Evolutionary conservation across 73 alveolate species (phyloP).

Genomic region (Blepharisma stoltei): DNA sequence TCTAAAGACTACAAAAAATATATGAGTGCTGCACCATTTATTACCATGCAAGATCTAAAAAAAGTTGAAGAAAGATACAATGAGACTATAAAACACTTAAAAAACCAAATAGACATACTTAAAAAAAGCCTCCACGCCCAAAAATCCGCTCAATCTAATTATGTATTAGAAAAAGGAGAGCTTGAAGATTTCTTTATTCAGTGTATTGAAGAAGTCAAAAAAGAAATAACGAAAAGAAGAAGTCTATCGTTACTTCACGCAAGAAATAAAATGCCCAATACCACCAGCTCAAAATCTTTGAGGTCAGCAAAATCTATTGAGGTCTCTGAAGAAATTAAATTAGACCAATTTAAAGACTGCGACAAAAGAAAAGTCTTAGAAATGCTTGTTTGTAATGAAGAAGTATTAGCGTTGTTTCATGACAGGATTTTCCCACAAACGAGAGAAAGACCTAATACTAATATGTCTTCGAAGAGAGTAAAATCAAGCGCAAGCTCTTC

Average conservation of each 20-base stretch:
- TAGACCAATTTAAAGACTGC: background rate
- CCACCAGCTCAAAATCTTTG: conserved; percentile 8
- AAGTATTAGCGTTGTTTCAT: background rate
- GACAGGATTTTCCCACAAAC: conserved; percentile 3
- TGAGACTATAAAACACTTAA: conserved; percentile 11
- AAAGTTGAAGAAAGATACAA: background rate
- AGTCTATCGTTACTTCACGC: background rate
- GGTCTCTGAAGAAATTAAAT: background rate
- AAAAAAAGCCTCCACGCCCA: background rate
- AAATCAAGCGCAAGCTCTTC: no score
- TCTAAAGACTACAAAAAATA: no score
- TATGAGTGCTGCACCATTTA: no score
- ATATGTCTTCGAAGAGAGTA: no score
- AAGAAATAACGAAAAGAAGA: conserved; percentile 20
- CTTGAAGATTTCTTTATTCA: conserved; percentile 26
- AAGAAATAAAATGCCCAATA: background rate
- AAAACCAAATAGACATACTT: conserved; percentile 13
- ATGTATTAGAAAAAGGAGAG: conserved; percentile 23
- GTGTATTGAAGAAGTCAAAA: conserved; percentile 23
- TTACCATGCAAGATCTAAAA: no score
- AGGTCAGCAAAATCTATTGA: background rate
- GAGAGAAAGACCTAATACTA: background rate
- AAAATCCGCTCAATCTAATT: conserved; percentile 25
- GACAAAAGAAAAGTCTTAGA: conserved; percentile 12
- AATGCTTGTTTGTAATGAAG: conserved; percentile 10